These are phyloP conservation scores for Fusarium sp. DNA, from an alignment of 2,329 filamentous ascomycete species.

Conservation along the genomic window DNA sequence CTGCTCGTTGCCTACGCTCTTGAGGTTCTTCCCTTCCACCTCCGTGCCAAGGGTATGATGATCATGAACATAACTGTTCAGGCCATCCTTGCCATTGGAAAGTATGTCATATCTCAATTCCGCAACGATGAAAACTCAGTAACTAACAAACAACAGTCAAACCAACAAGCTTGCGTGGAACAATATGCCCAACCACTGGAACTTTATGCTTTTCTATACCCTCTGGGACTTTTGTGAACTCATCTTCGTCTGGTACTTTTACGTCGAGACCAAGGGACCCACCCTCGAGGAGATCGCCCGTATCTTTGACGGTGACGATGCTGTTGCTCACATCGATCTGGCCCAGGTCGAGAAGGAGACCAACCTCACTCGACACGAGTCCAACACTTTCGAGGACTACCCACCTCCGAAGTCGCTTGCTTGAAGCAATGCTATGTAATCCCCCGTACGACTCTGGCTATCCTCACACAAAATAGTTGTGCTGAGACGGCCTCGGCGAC, in stretches of 20 bases:
- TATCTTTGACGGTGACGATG: constrained; percentile 73
- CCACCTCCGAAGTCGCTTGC: constrained; percentile 26
- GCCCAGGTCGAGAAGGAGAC: constrained; percentile 64
- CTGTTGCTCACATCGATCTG: constrained; percentile 63
- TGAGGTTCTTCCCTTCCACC: constrained; percentile 65
- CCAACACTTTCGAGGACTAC: constrained; percentile 17
- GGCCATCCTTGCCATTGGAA: constrained; percentile 66
- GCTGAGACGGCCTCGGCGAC: background rate
- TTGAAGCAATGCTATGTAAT: background rate
- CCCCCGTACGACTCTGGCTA: background rate
- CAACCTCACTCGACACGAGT: constrained; percentile 40
- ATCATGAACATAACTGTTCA: constrained; percentile 72
- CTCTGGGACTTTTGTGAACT: constrained; percentile 69
- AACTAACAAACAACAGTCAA: constrained; percentile 51
- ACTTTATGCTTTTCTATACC: constrained; percentile 73
- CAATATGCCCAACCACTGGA: constrained; percentile 66
- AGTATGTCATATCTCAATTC: constrained; percentile 51
- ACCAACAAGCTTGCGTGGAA: constrained; percentile 71
- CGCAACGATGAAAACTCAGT: background rate
- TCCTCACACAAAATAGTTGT: background rate
- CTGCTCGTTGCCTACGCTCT: constrained; percentile 65
- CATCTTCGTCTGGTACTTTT: constrained; percentile 70
- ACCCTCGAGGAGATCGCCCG: constrained; percentile 69
- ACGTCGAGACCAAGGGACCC: constrained; percentile 74
- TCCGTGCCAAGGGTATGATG: constrained; percentile 67